Evolutionary conservation across 495 filamentous ascomycete genomes (phyloP), one percentile per base, ranked within the genome.

Genomic region (Cetradonia linearis): DNA sequence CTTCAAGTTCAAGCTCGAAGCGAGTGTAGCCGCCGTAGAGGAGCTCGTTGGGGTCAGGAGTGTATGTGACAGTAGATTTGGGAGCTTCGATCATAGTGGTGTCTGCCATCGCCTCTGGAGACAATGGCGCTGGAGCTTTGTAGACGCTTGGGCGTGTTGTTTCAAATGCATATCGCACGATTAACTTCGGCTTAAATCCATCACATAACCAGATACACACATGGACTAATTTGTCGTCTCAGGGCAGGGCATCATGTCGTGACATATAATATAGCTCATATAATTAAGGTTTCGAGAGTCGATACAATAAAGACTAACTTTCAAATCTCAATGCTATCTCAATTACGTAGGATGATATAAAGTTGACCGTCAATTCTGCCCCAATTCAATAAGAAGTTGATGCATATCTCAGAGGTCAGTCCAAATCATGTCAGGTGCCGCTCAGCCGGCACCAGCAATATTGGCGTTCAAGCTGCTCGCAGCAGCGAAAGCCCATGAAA

Each of bases 1-100:
- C 93, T 78, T 89, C 86, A 10, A 87, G 77, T 67, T 89, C 86
- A 37, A 88, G 78, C 70, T 88, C 85, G 67, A 89, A 89, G 58
- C 86, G 83, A 47, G 81, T 78, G 69, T 72, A 85, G 59, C 85
- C 85, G 53, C 77, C 85, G 62, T 85, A 83, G 47, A 63, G 67
- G 16, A 44, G 28, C 20, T 60, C 57, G 62, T 56, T 60, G 56
- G 69, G 67, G 48, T 53, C 36, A 50, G 64, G 58, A 61, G 53
- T 46, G 62, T 47, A 58, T 46, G 63, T 27, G 50, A 62, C 56
- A 55, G 50, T 49, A 7, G 49, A 61, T 42, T 34, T 30, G 38
- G 33, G 55, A 25, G 55, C 36, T 37, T 40, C 36, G 38, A 18
- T 58, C 50, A 58, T 55, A 25, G 61, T 36, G 2, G 33, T 57